Percentiles rank a stretch among this genome's conserved stretches.
phyloP scores from a whole-genome alignment of 1,284 basidiomycete genomes.

The Cutaneotrichosporon cutaneum region DNA sequence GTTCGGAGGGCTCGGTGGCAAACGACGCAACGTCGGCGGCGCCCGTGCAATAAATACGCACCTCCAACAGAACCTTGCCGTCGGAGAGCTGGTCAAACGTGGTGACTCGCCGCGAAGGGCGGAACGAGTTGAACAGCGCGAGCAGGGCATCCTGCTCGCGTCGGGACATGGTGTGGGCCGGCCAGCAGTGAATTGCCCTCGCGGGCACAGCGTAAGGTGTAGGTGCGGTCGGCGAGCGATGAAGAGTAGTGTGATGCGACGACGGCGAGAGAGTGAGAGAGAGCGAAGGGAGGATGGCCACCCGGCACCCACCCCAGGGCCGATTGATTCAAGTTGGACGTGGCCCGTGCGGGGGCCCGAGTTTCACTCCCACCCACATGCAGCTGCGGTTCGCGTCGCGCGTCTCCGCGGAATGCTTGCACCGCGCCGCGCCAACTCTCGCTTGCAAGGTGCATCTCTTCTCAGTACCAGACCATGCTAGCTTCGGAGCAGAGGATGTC shows the following conservation, averaged over 20 bases:
- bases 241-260: background rate
- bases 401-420: background rate
- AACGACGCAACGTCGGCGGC: background rate
- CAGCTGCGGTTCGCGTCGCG: background rate
- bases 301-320: no score
- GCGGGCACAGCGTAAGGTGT: constrained; percentile 1
- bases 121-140: constrained; percentile 48
- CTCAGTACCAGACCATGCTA: background rate
- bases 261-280: background rate
- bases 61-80: constrained; percentile 48
- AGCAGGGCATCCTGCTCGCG: constrained; percentile 48
- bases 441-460: background rate
- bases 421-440: background rate
- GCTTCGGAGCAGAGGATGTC: background rate
- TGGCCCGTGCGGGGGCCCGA: constrained; percentile 5
- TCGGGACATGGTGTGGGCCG: constrained; percentile 25
- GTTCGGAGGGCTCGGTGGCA: background rate
- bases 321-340: background rate
- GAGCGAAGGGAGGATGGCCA: background rate
- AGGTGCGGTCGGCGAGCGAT: background rate
- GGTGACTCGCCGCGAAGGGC: constrained; percentile 34
- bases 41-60: constrained; percentile 21
- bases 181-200: background rate
- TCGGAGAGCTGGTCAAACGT: constrained; percentile 46
- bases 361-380: background rate